Evolutionary conservation across 305 asterid species (phyloP).

Genomic region (Euphrasia arctica): DNA sequence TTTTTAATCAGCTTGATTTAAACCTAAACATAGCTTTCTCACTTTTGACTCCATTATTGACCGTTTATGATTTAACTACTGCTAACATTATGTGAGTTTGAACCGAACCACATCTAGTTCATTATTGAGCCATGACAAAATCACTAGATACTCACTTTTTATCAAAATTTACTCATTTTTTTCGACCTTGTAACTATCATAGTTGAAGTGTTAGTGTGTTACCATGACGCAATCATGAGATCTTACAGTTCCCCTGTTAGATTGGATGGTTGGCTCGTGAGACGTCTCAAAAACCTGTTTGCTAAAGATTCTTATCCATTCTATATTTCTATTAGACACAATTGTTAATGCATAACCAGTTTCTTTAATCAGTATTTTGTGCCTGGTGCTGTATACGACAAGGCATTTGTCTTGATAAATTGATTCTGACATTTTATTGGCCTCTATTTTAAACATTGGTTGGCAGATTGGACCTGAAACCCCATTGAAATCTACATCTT

Average conservation of each 20-base stretch:
- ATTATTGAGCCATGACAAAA: background rate
- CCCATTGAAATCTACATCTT: slow-evolving; percentile 40
- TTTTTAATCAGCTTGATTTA: slow-evolving; percentile 2
- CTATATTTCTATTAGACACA: too few relatives aligned
- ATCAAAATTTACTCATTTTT: too few relatives aligned
- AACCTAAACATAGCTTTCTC: slow-evolving; percentile 15
- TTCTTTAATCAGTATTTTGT: too few relatives aligned
- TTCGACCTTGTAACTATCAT: too few relatives aligned
- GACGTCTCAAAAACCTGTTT: too few relatives aligned
- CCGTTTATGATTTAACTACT: slow-evolving; percentile 6
- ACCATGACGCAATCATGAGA: too few relatives aligned
- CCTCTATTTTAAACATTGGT: slow-evolving; percentile 22
- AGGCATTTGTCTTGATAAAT: slow-evolving; percentile 4
- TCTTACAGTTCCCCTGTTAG: too few relatives aligned
- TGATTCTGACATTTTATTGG: background rate
- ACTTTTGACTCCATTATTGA: background rate
- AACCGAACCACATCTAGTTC: slow-evolving; percentile 3
- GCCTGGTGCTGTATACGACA: background rate
- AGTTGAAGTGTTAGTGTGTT: too few relatives aligned
- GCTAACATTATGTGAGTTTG: background rate
- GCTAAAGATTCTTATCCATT: too few relatives aligned
- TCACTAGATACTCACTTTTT: background rate
- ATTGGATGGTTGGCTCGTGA: too few relatives aligned
- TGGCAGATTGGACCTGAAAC: slow-evolving; percentile 39
- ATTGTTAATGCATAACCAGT: too few relatives aligned